phyloP scores from a whole-genome alignment of 768 basidiomycete genomes.

The Mycena amicta region DNA sequence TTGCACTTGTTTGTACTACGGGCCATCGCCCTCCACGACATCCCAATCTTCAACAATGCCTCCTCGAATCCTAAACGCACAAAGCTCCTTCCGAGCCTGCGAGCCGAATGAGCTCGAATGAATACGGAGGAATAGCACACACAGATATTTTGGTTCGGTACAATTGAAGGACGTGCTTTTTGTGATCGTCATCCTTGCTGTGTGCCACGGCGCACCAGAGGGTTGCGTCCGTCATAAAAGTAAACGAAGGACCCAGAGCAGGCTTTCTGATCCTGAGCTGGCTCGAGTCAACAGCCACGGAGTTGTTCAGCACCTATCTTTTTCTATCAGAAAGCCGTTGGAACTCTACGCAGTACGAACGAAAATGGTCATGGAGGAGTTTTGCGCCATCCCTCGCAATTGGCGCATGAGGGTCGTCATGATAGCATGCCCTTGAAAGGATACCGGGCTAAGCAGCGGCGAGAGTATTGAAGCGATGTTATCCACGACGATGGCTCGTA shows the following conservation, averaged over 20 bases:
- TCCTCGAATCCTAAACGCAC: slow-evolving; percentile 40
- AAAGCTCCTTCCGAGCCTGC: slow-evolving; percentile 43
- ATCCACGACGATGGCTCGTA: slow-evolving; percentile 65
- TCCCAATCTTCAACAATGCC: slow-evolving; percentile 22
- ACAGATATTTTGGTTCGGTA: slow-evolving; percentile 48
- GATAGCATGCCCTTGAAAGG: slow-evolving; percentile 74
- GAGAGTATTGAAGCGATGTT: slow-evolving; percentile 64
- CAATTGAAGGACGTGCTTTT: slow-evolving; percentile 40
- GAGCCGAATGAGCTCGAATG: slow-evolving; percentile 1
- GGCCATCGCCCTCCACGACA: neutral
- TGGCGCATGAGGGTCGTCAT: slow-evolving; percentile 75
- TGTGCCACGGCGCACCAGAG: slow-evolving; percentile 48
- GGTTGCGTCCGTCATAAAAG: slow-evolving; percentile 70
- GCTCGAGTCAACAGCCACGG: slow-evolving; percentile 34
- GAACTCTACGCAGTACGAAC: slow-evolving; percentile 40
- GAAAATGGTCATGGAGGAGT: slow-evolving; percentile 49
- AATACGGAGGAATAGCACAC: no score
- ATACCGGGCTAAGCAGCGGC: slow-evolving; percentile 62
- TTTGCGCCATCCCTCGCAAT: slow-evolving; percentile 52
- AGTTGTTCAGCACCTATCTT: slow-evolving; percentile 62
- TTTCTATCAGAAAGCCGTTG: neutral
- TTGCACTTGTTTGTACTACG: slow-evolving; percentile 37
- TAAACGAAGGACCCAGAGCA: slow-evolving; percentile 75
- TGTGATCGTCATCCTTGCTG: slow-evolving; percentile 24
- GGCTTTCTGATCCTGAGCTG: slow-evolving; percentile 55